Conservation (phyloP, 345 rosid genomes). For the Gynandropsis gynandra region DNA sequence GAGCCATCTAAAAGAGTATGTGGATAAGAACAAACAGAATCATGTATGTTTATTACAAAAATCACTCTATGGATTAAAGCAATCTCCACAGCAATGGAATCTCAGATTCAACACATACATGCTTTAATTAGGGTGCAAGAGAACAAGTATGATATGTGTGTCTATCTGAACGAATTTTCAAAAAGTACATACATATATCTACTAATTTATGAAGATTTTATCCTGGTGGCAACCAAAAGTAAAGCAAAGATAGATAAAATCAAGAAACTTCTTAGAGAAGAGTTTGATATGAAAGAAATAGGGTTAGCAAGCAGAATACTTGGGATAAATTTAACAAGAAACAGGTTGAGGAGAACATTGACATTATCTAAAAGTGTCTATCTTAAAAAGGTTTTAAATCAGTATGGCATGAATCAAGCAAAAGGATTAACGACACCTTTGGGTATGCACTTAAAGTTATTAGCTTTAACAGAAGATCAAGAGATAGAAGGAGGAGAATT, state of each 20-base stretch:
- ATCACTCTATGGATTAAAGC: not conserved
- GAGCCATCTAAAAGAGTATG: not conserved
- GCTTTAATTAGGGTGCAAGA: not conserved
- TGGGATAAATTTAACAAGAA: not conserved
- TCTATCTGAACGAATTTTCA: not conserved
- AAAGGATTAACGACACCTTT: not conserved
- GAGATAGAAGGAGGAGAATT: not conserved
- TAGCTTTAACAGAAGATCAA: not conserved
- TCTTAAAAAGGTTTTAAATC: not conserved
- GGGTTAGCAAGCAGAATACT: not conserved
- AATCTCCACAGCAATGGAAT: not conserved
- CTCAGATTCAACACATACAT: not conserved
- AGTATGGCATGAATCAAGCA: not conserved
- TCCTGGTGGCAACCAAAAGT: not conserved
- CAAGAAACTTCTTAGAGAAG: not conserved
- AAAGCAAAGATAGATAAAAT: not conserved
- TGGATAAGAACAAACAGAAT: not conserved
- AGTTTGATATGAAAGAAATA: not conserved
- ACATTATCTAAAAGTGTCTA: not conserved
- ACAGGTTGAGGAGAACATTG: not conserved
- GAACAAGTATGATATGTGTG: not conserved
- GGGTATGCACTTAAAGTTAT: not conserved
- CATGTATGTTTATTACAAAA: not conserved
- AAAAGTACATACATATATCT: not conserved
- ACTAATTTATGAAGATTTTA: not conserved